Base-by-base conservation (phyloP, 2,329 filamentous ascomycete genomes). In the Aureobasidium sp. region DNA sequence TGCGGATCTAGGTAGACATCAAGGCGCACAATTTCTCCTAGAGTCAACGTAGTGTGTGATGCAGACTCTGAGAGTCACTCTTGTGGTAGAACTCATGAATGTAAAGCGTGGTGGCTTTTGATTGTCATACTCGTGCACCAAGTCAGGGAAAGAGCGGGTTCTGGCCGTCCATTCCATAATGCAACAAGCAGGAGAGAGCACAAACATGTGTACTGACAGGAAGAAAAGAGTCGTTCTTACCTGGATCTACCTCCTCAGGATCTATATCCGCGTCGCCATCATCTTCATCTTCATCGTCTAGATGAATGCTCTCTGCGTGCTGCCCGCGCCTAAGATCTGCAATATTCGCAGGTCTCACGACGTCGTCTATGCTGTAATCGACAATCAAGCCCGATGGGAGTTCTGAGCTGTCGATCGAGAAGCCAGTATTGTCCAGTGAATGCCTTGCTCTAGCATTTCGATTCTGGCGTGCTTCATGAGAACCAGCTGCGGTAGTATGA, bases 401-500 rank as follows among this genome's bases (percentile, higher is more conserved):
- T 17, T 60, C 57, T 13, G 57, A 60, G 26, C 46, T 60, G 37
- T 60, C 57, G 29, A 60, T 50, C 20, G 57, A 58, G 42, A 58
- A 50, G 46, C 46, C 46, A 32, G 57, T 50, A 42, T 60, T 42
- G n/a, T 60, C 57, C 26, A 60, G 26, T 9, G 57, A 60, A 34
- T 60, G 57, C 29, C 57, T 60, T 5, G 57, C 57, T 34, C 46
- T 29, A n/a, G 57, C 46, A 32, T 23, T 32, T 32, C 57, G 57
- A 27, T 39, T 26, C 9, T 51, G 57, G 26, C 57, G 57, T n/a
- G 44, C 34, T 34, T 50, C 29, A 2, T 58, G 20, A 17, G 57
- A 39, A n/a, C 20, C 55, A 29, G 55, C 23, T 20, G 55, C 55
- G 42, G 42, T 58, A 27, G 42, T 48, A n/a, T 58, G 41, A 13